Evolutionary conservation across 371 early-diverging fungal species (phyloP).

Genomic region (Nematocida sp.): DNA sequence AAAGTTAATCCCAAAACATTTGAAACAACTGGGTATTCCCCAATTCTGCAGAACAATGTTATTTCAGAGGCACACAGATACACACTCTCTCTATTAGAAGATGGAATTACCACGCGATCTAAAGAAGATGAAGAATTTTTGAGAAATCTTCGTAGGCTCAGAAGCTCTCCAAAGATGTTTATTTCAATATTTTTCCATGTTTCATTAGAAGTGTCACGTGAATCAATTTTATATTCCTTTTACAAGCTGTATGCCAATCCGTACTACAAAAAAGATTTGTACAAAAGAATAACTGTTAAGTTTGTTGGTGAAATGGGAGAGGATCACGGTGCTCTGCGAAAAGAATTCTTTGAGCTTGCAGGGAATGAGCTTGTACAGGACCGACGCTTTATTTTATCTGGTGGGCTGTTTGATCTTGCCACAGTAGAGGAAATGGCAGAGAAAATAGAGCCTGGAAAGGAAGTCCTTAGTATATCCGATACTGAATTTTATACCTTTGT

Average conservation of each 20-base stretch:
- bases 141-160: conserved; percentile 17
- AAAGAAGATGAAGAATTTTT: conserved; percentile 29
- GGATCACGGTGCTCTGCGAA: conserved; percentile 56
- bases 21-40: conserved; percentile 39
- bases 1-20: conserved; percentile 31
- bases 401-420: conserved; percentile 39
- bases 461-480: conserved; percentile 18
- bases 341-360: conserved; percentile 55
- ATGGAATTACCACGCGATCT: neutral
- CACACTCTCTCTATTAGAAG: neutral
- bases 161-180: conserved; percentile 52
- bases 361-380: conserved; percentile 32
- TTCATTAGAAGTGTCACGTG: neutral
- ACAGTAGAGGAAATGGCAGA: neutral
- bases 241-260: conserved; percentile 32
- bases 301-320: conserved; percentile 51
- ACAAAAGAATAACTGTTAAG: conserved; percentile 42
- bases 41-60: conserved; percentile 19
- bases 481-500: conserved; percentile 33
- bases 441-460: neutral
- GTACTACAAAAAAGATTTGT: neutral
- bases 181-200: conserved; percentile 35
- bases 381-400: conserved; percentile 16
- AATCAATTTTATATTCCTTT: conserved; percentile 8
- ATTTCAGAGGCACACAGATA: conserved; percentile 34